These are phyloP conservation scores for Plectranthus barbatus DNA, from an alignment of 257 asterid genomes.

Conservation along the genomic window DNA sequence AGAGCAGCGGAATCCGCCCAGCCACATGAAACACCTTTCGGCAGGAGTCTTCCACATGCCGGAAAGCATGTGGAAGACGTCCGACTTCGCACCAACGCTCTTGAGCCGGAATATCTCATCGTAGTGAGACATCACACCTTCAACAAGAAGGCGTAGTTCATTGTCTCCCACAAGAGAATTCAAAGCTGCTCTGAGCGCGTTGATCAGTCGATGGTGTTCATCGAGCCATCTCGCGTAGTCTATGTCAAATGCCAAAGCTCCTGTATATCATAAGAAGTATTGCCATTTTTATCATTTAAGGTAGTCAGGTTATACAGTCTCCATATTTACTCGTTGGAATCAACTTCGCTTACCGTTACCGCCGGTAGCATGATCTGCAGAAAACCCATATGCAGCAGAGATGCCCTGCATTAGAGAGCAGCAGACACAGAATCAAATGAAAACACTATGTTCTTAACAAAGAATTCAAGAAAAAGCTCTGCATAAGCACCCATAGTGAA, in stretches of 20 bases:
- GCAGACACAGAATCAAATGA: too few relatives aligned
- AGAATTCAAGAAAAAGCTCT: neutral
- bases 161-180: slow-evolving; percentile 49
- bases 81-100: slow-evolving; percentile 52
- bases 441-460: too few relatives aligned
- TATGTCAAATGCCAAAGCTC: slow-evolving; percentile 68
- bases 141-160: slow-evolving; percentile 61
- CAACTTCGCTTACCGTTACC: slow-evolving; percentile 49
- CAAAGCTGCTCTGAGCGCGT: slow-evolving; percentile 62
- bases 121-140: slow-evolving; percentile 77
- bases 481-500: too few relatives aligned
- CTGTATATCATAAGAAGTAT: slow-evolving; percentile 13
- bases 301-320: too few relatives aligned
- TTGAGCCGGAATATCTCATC: slow-evolving; percentile 66
- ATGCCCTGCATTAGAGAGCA: slow-evolving; percentile 33
- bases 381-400: slow-evolving; percentile 29
- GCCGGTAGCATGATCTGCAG: slow-evolving; percentile 36
- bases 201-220: slow-evolving; percentile 59
- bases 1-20: slow-evolving; percentile 91
- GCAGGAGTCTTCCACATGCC: slow-evolving; percentile 97
- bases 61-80: slow-evolving; percentile 81
- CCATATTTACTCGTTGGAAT: too few relatives aligned
- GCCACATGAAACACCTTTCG: slow-evolving; percentile 96
- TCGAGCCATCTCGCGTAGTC: slow-evolving; percentile 82
- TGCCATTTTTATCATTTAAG: too few relatives aligned